phyloP scores from a whole-genome alignment of 352 stramenopile genomes.

The Phytophthora tentaculata region DNA sequence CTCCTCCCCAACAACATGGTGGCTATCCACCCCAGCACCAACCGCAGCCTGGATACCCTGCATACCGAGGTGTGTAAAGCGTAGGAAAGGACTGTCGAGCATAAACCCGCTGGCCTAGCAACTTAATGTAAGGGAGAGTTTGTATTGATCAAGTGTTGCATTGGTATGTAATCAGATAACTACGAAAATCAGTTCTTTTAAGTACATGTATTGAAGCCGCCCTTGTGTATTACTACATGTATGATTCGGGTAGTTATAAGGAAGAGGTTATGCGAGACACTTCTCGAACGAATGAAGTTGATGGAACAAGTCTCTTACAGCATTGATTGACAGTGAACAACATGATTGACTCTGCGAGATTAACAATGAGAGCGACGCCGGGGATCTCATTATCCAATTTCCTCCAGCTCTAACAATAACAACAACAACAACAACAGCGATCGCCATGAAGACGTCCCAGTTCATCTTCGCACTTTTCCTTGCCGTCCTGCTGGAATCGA shows the following conservation, averaged over 20 bases:
- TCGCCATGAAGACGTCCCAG: slow-evolving; percentile 39
- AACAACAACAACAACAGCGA: neutral
- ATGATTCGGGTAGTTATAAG: too few relatives aligned
- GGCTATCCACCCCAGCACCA: slow-evolving; percentile 36
- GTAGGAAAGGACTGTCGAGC: slow-evolving; percentile 2
- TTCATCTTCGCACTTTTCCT: slow-evolving; percentile 34
- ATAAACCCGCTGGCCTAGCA: neutral
- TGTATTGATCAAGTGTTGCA: neutral
- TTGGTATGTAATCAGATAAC: neutral
- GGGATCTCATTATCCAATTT: slow-evolving; percentile 43
- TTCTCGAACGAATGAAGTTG: too few relatives aligned
- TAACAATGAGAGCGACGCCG: neutral
- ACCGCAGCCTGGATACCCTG: slow-evolving; percentile 38
- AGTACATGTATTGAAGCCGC: too few relatives aligned
- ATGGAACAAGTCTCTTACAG: neutral
- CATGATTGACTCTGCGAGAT: neutral
- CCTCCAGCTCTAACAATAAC: slow-evolving; percentile 8
- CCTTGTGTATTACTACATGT: too few relatives aligned
- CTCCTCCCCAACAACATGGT: slow-evolving; percentile 28
- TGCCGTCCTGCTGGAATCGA: slow-evolving; percentile 19
- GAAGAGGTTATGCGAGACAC: too few relatives aligned
- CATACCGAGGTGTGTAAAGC: slow-evolving; percentile 34
- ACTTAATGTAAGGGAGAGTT: neutral
- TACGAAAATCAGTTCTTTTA: too few relatives aligned
- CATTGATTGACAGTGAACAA: neutral